A percentile compares a stretch with the other conserved stretches of the same genome.
Conservation (phyloP, 2,329 filamentous ascomycete species). For the Chaetomiaceae sp. region DNA sequence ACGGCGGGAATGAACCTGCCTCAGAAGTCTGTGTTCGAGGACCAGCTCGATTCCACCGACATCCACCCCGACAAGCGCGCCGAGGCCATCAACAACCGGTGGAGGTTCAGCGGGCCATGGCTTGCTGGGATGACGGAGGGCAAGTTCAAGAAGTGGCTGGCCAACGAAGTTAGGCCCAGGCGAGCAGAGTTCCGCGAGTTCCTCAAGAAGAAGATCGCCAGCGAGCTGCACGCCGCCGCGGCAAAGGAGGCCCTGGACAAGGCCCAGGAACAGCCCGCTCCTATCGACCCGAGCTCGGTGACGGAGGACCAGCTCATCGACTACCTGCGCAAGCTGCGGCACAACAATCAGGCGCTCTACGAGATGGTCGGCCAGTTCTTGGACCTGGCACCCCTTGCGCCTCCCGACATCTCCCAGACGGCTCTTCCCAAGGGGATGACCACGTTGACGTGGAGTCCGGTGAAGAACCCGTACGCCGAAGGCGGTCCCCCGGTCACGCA, state of each 20-base stretch:
- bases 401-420: constrained; percentile 17
- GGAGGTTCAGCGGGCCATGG: constrained; percentile 66
- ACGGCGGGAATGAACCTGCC: constrained; percentile 20
- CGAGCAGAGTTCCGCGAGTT: constrained; percentile 53
- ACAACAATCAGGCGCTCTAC: constrained; percentile 48
- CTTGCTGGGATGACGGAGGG: constrained; percentile 59
- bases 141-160: constrained; percentile 53
- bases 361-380: constrained; percentile 56
- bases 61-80: constrained; percentile 32
- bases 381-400: constrained; percentile 53
- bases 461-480: constrained; percentile 44
- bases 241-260: constrained; percentile 37
- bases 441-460: constrained; percentile 24
- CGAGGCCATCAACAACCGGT: constrained; percentile 46
- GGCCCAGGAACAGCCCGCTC: constrained; percentile 30
- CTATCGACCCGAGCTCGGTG: constrained; percentile 38
- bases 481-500: constrained; percentile 57
- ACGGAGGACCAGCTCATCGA: constrained; percentile 48
- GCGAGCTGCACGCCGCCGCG: constrained; percentile 40
- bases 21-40: constrained; percentile 56
- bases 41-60: constrained; percentile 51
- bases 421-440: constrained; percentile 1
- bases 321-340: constrained; percentile 50
- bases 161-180: constrained; percentile 48
- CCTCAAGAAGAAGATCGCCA: constrained; percentile 46